phyloP scores from a whole-genome alignment of 148 eudicot genomes.

The Amaranthus palmeri region DNA sequence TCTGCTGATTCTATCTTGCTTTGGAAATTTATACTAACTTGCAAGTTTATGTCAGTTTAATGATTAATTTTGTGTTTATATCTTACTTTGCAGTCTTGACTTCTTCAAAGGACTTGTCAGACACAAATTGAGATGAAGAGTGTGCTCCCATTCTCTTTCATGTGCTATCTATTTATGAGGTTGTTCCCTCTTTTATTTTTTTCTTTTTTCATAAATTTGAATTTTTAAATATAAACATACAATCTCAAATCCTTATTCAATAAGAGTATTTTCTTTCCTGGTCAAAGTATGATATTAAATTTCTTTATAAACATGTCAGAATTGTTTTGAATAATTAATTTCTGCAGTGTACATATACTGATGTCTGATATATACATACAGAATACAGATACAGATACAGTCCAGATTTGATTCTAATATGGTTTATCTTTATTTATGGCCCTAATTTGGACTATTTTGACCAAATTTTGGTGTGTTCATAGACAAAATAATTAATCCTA shows the following conservation, averaged over 20 bases:
- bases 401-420: constrained; percentile 4
- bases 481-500: neutral
- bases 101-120: constrained; percentile 86
- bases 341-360: neutral
- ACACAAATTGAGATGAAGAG: constrained; percentile 54
- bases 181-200: neutral
- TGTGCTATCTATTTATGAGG: constrained; percentile 24
- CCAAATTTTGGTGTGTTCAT: neutral
- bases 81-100: constrained; percentile 66
- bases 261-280: neutral
- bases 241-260: constrained; percentile 8
- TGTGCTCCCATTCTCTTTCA: constrained; percentile 8
- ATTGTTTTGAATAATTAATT: constrained; percentile 6
- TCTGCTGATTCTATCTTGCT: neutral
- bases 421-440: neutral
- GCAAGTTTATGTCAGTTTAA: neutral
- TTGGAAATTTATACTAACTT: neutral
- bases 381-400: too few relatives aligned
- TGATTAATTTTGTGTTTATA: constrained; percentile 11
- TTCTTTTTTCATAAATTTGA: neutral
- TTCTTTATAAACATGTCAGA: neutral
- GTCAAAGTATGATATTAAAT: constrained; percentile 4
- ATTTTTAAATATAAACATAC: neutral
- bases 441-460: constrained; percentile 12
- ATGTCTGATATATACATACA: too few relatives aligned